A percentile compares a stretch with the other conserved stretches of the same genome.
Conservation (phyloP, 179 eudicot genomes). For the Drosera spatulata region DNA sequence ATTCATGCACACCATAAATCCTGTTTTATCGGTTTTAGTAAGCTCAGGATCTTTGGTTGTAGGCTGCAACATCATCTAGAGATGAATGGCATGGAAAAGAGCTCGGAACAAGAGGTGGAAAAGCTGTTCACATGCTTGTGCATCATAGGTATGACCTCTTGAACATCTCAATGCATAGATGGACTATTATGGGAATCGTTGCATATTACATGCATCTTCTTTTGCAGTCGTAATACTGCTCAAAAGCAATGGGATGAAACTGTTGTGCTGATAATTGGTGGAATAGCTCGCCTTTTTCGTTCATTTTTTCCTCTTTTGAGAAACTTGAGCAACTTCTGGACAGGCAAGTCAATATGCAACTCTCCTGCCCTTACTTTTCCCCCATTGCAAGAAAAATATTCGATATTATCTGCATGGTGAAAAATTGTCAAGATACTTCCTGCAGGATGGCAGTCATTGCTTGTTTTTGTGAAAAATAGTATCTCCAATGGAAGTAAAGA, state of each 20-base stretch:
- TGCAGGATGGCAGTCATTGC: conserved; percentile 93
- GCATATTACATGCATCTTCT: background rate
- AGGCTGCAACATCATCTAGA: conserved; percentile 98
- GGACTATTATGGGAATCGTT: conserved; percentile 1
- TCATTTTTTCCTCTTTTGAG: conserved; percentile 80
- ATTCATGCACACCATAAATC: conserved; percentile 2
- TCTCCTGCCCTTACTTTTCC: no score
- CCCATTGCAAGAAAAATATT: no score
- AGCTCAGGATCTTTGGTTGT: conserved; percentile 10
- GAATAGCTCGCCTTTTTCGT: conserved; percentile 81
- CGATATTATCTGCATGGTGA: background rate
- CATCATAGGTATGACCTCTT: conserved; percentile 71
- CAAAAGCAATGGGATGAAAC: conserved; percentile 99
- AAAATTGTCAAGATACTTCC: conserved; percentile 5
- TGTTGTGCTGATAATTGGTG: conserved; percentile 83
- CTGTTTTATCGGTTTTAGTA: conserved; percentile 4
- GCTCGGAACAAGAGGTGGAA: conserved; percentile 95
- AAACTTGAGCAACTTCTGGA: conserved; percentile 71
- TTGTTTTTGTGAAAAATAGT: conserved; percentile 59
- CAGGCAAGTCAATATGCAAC: conserved; percentile 34
- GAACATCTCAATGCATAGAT: background rate
- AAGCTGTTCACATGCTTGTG: conserved; percentile 99
- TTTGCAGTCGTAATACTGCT: conserved; percentile 94
- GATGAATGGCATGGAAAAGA: conserved; percentile 99
- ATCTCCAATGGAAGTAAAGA: conserved; percentile 85